Evolutionary conservation across 139 green algal genomes (phyloP).

Genomic region (Klebsormidium nitens): DNA sequence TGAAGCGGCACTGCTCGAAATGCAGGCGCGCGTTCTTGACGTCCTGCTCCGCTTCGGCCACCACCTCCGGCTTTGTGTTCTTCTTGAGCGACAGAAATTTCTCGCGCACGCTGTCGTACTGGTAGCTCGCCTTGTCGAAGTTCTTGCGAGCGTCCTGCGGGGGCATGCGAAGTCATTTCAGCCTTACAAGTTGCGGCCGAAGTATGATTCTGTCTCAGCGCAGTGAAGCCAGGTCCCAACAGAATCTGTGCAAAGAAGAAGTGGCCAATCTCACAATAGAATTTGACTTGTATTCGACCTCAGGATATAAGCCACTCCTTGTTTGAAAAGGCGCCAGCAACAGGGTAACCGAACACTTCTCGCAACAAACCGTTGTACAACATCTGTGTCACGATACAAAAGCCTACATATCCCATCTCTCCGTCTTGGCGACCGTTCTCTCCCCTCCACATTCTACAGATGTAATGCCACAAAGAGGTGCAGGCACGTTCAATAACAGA

Average conservation of each 20-base stretch:
- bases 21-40: constrained; percentile 7
- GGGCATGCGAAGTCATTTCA: neutral
- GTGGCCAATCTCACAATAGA: neutral
- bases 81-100: constrained; percentile 30
- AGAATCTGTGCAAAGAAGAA: neutral
- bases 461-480: too few relatives aligned
- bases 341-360: neutral
- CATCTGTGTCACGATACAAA: too few relatives aligned
- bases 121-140: constrained; percentile 28
- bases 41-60: constrained; percentile 18
- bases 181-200: neutral
- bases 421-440: too few relatives aligned
- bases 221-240: neutral
- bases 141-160: neutral
- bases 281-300: neutral
- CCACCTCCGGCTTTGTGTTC: constrained; percentile 24
- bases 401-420: too few relatives aligned
- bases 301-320: neutral
- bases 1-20: constrained; percentile 30
- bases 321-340: neutral
- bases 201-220: neutral
- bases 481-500: too few relatives aligned
- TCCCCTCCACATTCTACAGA: too few relatives aligned
- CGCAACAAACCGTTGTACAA: too few relatives aligned
- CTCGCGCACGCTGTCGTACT: constrained; percentile 33